Percentiles rank a stretch among this genome's conserved stretches.
These are phyloP conservation scores for Excoecaria cochinchinensis DNA, from an alignment of 345 rosid species.

Conservation along the genomic window DNA sequence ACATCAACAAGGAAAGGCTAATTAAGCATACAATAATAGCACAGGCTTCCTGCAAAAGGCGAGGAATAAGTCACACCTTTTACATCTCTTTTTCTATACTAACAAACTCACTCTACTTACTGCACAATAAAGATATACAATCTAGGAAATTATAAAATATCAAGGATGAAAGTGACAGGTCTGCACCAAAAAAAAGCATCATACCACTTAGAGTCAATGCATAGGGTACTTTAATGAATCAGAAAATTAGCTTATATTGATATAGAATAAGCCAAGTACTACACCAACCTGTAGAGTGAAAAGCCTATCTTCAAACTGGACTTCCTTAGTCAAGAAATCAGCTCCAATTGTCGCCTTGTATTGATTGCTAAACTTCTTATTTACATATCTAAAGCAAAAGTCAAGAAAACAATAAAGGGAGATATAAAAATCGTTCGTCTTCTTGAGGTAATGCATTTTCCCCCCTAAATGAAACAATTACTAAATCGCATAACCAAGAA, in stretches of 20 bases:
- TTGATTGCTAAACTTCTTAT: constrained; percentile 33
- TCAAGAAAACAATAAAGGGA: constrained; percentile 10
- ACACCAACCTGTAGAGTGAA: constrained; percentile 31
- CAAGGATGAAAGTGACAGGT: neutral
- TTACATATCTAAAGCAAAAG: constrained; percentile 24
- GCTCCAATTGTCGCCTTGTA: constrained; percentile 36
- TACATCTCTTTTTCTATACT: neutral
- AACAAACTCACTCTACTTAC: neutral
- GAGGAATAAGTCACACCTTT: neutral
- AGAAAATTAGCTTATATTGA: neutral
- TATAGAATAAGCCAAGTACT: neutral
- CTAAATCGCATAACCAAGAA: neutral
- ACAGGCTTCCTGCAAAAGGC: neutral
- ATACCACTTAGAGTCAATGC: neutral
- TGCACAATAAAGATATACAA: neutral
- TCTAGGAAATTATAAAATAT: neutral
- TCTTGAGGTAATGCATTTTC: neutral
- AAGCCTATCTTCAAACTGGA: constrained; percentile 35
- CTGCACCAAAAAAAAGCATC: neutral
- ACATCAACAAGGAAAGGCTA: neutral
- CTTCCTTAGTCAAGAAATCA: constrained; percentile 34
- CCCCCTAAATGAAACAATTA: neutral
- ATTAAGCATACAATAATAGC: neutral
- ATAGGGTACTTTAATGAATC: neutral
- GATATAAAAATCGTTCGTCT: neutral